phyloP scores from a whole-genome alignment of 192 early-diverging fungal species.

The Endogone sp. region DNA sequence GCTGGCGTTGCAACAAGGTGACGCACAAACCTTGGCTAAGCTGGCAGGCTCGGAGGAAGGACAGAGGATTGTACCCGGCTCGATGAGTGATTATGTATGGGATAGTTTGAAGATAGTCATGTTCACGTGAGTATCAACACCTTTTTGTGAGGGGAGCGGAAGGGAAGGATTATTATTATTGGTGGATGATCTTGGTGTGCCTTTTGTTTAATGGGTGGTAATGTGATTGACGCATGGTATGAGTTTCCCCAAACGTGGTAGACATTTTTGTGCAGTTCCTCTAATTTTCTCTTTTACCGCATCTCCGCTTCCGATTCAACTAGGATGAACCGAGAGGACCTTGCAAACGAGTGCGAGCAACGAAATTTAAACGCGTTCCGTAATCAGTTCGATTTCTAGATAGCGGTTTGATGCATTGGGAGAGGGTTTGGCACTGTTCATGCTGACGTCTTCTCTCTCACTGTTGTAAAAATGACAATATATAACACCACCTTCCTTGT shows the following conservation, averaged over 20 bases:
- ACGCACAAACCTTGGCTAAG: slow-evolving; percentile 36
- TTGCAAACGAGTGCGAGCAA: slow-evolving; percentile 74
- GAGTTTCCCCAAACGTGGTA: no score
- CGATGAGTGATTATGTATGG: slow-evolving; percentile 80
- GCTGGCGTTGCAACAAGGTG: slow-evolving; percentile 71
- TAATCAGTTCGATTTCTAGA: slow-evolving; percentile 81
- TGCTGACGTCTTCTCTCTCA: no score
- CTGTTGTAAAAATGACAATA: no score
- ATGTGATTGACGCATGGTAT: no score
- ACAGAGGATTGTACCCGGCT: slow-evolving; percentile 30
- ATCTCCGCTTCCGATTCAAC: slow-evolving; percentile 48
- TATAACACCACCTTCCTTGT: no score
- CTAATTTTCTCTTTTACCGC: not conserved
- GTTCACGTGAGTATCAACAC: slow-evolving; percentile 32
- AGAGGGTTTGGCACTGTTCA: not conserved
- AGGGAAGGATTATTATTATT: no score
- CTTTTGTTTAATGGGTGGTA: no score
- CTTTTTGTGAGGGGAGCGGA: no score
- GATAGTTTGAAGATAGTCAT: slow-evolving; percentile 71
- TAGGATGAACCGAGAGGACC: slow-evolving; percentile 76
- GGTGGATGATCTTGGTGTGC: no score
- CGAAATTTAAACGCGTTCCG: slow-evolving; percentile 80
- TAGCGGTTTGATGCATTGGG: no score
- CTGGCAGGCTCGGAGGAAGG: slow-evolving; percentile 24
- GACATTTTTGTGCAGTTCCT: no score